phyloP scores from a whole-genome alignment of 805 yeast genomes.

The Hanseniaspora occidentalis region DNA sequence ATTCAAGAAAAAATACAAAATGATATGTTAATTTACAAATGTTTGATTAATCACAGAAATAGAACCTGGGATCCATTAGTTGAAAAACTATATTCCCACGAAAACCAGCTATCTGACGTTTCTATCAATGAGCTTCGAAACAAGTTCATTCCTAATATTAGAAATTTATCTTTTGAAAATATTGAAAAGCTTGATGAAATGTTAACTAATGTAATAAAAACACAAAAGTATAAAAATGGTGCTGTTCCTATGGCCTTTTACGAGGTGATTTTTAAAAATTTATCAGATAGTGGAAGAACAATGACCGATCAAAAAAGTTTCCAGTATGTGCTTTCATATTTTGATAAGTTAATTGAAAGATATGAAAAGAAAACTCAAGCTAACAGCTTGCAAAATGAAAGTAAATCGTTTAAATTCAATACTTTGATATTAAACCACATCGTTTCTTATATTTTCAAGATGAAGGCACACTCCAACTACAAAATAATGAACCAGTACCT shows the following conservation, averaged over 20 bases:
- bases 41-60: slow-evolving; percentile 13
- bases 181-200: slow-evolving; percentile 17
- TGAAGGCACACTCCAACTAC: background rate
- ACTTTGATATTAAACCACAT: background rate
- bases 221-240: slow-evolving; percentile 7
- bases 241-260: slow-evolving; percentile 13
- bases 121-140: slow-evolving; percentile 6
- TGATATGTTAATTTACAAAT: slow-evolving; percentile 13
- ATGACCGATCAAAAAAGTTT: background rate
- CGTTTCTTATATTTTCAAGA: background rate
- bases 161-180: slow-evolving; percentile 14
- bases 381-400: background rate
- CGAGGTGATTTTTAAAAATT: slow-evolving; percentile 15
- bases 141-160: slow-evolving; percentile 6
- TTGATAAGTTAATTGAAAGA: slow-evolving; percentile 14
- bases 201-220: slow-evolving; percentile 8
- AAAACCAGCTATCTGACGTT: slow-evolving; percentile 8
- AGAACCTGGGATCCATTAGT: slow-evolving; percentile 20
- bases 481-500: slow-evolving; percentile 16
- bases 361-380: slow-evolving; percentile 9
- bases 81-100: slow-evolving; percentile 9
- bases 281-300: slow-evolving; percentile 9
- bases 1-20: slow-evolving; percentile 14
- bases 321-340: slow-evolving; percentile 10
- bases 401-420: background rate